Evolutionary conservation across 805 yeast genomes (phyloP), one percentile per base, ranked within the genome.

Genomic region (Starmera dryadoides): DNA sequence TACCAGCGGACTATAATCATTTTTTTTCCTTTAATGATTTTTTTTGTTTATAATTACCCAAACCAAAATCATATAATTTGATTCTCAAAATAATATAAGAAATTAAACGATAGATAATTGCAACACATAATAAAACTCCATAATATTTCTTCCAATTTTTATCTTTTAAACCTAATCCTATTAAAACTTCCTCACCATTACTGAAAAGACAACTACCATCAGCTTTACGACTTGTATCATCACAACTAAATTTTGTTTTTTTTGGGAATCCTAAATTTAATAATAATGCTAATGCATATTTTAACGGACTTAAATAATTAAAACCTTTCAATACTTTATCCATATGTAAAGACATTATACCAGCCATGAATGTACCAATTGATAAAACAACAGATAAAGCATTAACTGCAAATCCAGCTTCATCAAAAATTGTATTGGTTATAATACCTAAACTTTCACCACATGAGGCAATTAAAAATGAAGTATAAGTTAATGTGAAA

Each of bases 381-480:
- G 86, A 75, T 38, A 84, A 62, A 22, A 83, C 55, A 8, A 78
- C 70, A 1, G 89, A 74, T 28, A 87, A 77, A 3, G 84, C 60
- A 54, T 83, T 85, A 15, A 85, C 79, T 0, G 93, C 94, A 51
- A 86, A 75, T 0, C 95, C 95, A 25, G 86, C 73, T 50, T 86
- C 87, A 35, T 66, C 62, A 50, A 87, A 80, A 1, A 82, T 48
- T 4, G 89, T 79, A 52, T 85, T 86, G 42, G 87, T 82, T 36
- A 84, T 69, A 6, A 87, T 83, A 0, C 96, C 96, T 25, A 87
- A 64, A 6, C 91, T 80, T 56, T 87, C 96, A 28, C 96, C 96
- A 43, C 88, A 79, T 45, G 79, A 77, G 15, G 80, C 72, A 19
- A 78, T 69, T 20, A 73, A 62, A 41, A 77, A 63, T 0, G 78